Conservation (phyloP, 306 rosid species). For the Trifolium dubium region DNA sequence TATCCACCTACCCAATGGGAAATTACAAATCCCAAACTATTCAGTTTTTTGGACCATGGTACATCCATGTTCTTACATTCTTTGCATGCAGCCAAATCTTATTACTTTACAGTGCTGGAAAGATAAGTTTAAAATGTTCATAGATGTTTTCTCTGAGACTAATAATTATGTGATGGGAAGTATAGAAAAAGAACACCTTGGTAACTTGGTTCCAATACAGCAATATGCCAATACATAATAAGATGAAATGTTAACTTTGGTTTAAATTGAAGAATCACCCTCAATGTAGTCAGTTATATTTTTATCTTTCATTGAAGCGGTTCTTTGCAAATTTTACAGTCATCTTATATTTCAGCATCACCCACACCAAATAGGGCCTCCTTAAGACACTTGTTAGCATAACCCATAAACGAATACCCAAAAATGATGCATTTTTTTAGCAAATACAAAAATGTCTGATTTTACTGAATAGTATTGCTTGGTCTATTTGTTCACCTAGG, state of each 20-base stretch:
- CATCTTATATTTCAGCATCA: conserved; percentile 27
- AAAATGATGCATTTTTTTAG: conserved; percentile 21
- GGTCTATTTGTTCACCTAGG: conserved; percentile 54
- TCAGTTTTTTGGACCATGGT: no score
- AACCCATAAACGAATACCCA: neutral
- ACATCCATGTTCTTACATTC: no score
- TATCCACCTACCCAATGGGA: conserved; percentile 2
- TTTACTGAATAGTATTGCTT: neutral
- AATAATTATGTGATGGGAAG: conserved; percentile 4
- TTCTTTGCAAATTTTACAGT: neutral
- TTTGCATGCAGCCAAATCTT: neutral
- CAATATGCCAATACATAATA: neutral
- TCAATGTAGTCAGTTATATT: neutral
- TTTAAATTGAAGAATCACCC: conserved; percentile 9
- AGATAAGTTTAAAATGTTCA: neutral
- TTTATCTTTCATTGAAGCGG: conserved; percentile 12
- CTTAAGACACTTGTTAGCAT: neutral
- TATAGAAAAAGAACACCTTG: conserved; percentile 13
- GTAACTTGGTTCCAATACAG: neutral
- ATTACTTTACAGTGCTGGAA: neutral
- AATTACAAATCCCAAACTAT: no score
- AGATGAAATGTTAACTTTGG: conserved; percentile 10
- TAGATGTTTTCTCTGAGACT: neutral
- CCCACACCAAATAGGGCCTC: neutral
- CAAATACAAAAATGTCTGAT: conserved; percentile 23